Base-by-base conservation (phyloP, 2,329 filamentous ascomycete species). In the Exophiala oligosperma region DNA sequence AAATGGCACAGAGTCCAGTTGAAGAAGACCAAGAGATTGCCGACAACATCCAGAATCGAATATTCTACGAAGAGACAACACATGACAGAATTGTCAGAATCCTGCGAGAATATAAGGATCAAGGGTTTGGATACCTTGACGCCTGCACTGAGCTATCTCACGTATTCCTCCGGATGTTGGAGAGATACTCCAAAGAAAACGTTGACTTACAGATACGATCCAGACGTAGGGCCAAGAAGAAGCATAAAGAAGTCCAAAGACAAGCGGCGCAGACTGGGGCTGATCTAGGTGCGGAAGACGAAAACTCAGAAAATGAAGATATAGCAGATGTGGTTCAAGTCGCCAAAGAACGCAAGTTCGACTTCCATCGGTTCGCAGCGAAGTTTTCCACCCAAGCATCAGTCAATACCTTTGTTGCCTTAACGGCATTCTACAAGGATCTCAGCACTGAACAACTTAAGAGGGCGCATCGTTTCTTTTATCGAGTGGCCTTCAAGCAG, bases 11-110 rank as follows among this genome's bases (percentile, higher is more conserved):
- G 48, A 94, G 91, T 1, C 82, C 84, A 0, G 83, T 90, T 29
- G 92, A 97, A 62, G 92, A 97, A n/a, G 91, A 99, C 65, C 89
- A 96, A 70, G 94, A 97, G 67, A 97, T 99, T 71, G 93, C 94
- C 0, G 93, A 99, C 71, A 99, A 99, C 67, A 97, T 96, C 11
- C 85, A 96, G 52, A 95, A 89, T 68, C 90, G 93, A 61, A 91
- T 99, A n/a, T 99, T 99, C 72, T 99, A 99, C 75, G 94, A 99
- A 73, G 92, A 97, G 70, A 85, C 90, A 0, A 97, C 92, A 0
- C 92, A 99, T 69, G 93, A 99, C 61, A 83, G 90, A 24, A 84
- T 99, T 52, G 83, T 93, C 29, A 84, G 86, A 59, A 89, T 97
- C 53, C 81, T 93, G 1, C 83, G 88, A 62, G 87, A 83, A n/a